These are phyloP conservation scores for Scenedesmus sp. DNA, from an alignment of 163 green algal genomes.

Conservation along the genomic window DNA sequence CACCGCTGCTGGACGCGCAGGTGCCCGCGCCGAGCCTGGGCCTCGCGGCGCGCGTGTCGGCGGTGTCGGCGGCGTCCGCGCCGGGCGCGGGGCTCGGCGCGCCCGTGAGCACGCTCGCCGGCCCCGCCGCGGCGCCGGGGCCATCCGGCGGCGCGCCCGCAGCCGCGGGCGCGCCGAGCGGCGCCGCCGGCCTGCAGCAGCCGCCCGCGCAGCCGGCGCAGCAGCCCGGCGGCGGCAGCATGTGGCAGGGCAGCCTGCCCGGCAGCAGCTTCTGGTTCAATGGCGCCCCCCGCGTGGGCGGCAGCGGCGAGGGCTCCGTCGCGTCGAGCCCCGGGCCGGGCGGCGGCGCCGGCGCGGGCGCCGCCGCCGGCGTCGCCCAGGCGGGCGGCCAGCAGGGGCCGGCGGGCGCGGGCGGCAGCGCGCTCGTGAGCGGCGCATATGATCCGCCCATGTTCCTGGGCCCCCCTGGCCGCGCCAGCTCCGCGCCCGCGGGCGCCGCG, in stretches of 20 bases:
- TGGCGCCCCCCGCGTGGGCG: background rate
- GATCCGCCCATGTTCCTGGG: too few species aligned
- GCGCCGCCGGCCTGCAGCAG: background rate
- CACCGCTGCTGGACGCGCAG: constrained; percentile 18
- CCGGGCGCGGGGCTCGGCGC: background rate
- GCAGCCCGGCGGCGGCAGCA: constrained; percentile 1
- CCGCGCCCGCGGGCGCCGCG: too few species aligned
- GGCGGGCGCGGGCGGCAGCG: too few species aligned
- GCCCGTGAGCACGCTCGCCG: constrained; percentile 11
- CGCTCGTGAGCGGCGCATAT: too few species aligned
- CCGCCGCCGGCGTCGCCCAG: background rate
- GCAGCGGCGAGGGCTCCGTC: too few species aligned
- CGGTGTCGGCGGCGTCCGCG: constrained; percentile 9
- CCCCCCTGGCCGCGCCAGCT: too few species aligned
- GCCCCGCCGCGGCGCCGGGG: constrained; percentile 31
- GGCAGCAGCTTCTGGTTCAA: constrained; percentile 36
- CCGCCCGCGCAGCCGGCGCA: background rate
- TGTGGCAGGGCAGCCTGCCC: constrained; percentile 32
- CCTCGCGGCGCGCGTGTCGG: background rate
- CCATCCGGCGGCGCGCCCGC: background rate
- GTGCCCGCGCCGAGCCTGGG: constrained; percentile 18
- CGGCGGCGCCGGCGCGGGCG: too few species aligned
- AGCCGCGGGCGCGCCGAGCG: background rate
- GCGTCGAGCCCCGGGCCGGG: too few species aligned
- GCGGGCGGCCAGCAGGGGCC: background rate